Evolutionary conservation across 805 yeast species (phyloP), one percentile per base, ranked within the genome.

Genomic region (Nakazawaea holstii): DNA sequence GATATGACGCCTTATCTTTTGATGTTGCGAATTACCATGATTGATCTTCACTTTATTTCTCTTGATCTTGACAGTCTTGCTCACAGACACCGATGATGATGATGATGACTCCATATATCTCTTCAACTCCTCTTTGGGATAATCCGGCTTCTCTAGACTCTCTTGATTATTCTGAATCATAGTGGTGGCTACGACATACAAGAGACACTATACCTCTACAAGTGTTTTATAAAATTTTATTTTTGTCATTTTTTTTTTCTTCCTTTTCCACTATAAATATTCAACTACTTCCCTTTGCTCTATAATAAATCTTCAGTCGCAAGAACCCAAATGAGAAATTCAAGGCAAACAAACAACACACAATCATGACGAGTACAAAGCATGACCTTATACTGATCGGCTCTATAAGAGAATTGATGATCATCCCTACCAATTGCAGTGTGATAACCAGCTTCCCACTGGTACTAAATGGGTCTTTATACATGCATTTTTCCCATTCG

Each of bases 401-500:
- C 53, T 84, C 87, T 15, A 84, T 69, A 46, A 85, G 68, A 0
- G 84, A 76, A 55, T 83, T 82, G 9, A 84, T 54, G 13, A 84
- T 66, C 42, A 77, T 64, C 0, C 90, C 91, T 87, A 50, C 80
- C 74, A 10, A 84, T 67, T 39, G 73, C 70, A 1, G 87, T 72
- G 54, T 80, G 73, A 3, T 82, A 79, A 1, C 72, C 68, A 40
- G 49, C 9, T 46, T 46, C 36, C 49, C 50, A 35, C 50, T 43
- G 46, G 61, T 52, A 56, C 71, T 59, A 55, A 66, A 54, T 3
- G 80, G 78, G 47, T 81, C 78, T 54, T 79, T 76, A 42, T 70
- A 70, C 86, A 83, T 82, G 58, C 92, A 84, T 40, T 71, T 70
- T 45, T 71, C 75, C 90, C 89, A 86, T 49, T 71, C 66, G 13